These are phyloP conservation scores for Zymoseptoria ardabiliae DNA, from an alignment of 2,329 filamentous ascomycete genomes.

Conservation along the genomic window DNA sequence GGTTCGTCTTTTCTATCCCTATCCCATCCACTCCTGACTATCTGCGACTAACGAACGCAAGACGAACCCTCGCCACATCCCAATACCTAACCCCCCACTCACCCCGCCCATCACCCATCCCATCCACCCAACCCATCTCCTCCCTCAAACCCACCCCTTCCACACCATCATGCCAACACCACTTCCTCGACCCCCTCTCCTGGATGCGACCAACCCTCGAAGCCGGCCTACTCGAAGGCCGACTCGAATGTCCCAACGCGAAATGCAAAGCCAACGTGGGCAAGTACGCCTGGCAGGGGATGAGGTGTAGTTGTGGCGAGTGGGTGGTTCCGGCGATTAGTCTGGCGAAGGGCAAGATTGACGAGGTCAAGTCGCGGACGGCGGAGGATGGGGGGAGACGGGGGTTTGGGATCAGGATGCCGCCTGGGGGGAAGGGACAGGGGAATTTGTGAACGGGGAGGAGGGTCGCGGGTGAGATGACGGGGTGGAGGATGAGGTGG, in stretches of 20 bases:
- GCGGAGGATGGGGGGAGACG: no score
- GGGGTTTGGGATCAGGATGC: no score
- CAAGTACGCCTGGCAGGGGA: conserved; percentile 92
- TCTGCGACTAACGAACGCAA: conserved; percentile 20
- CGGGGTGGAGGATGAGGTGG: no score
- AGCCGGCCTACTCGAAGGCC: conserved; percentile 72
- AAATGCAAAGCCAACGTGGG: conserved; percentile 79
- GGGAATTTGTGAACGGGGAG: no score
- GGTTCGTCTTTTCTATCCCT: conserved; percentile 40
- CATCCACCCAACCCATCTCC: conserved; percentile 6
- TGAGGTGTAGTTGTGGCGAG: conserved; percentile 81
- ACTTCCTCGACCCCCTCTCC: conserved; percentile 83
- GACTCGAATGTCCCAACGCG: conserved; percentile 64
- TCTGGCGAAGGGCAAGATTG: conserved; percentile 72
- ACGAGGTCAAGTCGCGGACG: conserved; percentile 48
- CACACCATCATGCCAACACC: conserved; percentile 61
- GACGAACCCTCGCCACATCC: conserved; percentile 55
- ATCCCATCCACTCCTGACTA: not conserved
- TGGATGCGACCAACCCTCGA: conserved; percentile 93
- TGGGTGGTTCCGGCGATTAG: conserved; percentile 92
- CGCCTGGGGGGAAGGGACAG: no score
- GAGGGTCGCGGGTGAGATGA: no score
- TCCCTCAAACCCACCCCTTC: conserved; percentile 4
- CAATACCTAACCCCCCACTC: conserved; percentile 60
- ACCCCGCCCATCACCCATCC: conserved; percentile 3